Percentiles rank a stretch among this genome's conserved stretches.
These are phyloP conservation scores for Leucaena leucocephala DNA, from an alignment of 306 rosid genomes.

Conservation along the genomic window DNA sequence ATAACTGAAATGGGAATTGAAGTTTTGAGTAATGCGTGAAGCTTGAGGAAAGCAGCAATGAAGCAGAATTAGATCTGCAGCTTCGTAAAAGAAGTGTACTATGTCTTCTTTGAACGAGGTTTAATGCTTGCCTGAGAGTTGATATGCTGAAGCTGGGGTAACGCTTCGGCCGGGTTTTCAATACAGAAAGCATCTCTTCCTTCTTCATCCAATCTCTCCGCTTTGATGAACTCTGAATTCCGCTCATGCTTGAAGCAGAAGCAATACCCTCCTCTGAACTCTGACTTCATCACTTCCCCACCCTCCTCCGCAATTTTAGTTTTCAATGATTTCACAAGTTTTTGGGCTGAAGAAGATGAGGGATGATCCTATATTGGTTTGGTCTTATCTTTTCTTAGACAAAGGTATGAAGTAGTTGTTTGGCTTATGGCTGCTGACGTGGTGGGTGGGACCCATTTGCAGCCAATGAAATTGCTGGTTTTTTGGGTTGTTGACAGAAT, in stretches of 20 bases:
- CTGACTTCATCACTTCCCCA: slow-evolving; percentile 41
- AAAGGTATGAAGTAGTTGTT: background rate
- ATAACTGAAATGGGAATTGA: background rate
- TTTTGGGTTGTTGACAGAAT: slow-evolving; percentile 28
- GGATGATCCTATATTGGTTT: slow-evolving; percentile 7
- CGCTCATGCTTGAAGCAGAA: slow-evolving; percentile 44
- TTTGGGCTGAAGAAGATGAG: slow-evolving; percentile 3
- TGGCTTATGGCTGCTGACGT: background rate
- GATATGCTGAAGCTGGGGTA: background rate
- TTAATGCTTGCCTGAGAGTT: slow-evolving; percentile 2
- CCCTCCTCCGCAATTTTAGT: background rate
- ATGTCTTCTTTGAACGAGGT: background rate
- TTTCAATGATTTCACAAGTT: slow-evolving; percentile 18
- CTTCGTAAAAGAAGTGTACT: background rate
- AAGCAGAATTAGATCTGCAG: background rate
- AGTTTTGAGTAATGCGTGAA: background rate
- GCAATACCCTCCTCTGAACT: slow-evolving; percentile 42
- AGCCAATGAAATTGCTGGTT: slow-evolving; percentile 1
- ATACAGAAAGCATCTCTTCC: slow-evolving; percentile 53
- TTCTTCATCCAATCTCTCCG: slow-evolving; percentile 44
- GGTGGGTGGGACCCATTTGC: slow-evolving; percentile 32
- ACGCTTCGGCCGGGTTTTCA: background rate
- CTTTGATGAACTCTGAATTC: slow-evolving; percentile 10
- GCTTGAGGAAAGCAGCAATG: slow-evolving; percentile 4
- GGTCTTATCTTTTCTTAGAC: background rate